phyloP scores from a whole-genome alignment of 768 basidiomycete species.

The Piloderma croceum region DNA sequence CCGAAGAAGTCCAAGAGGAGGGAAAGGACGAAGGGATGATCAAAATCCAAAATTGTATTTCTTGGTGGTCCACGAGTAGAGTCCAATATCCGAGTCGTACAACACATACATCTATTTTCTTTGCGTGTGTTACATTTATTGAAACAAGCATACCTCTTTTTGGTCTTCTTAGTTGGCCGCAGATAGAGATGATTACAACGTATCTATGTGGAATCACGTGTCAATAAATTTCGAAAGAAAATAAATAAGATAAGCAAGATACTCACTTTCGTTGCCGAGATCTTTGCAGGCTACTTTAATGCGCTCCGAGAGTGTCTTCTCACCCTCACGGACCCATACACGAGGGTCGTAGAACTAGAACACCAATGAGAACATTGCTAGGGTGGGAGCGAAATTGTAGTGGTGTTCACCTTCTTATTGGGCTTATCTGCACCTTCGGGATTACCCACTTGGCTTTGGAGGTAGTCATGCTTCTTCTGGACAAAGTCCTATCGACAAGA shows the following conservation, averaged over 20 bases:
- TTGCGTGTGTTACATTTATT: too few relatives aligned
- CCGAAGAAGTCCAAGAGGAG: too few relatives aligned
- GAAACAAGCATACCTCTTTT: too few relatives aligned
- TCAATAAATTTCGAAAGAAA: neutral
- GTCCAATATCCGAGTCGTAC: too few relatives aligned
- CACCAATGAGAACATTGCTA: conserved; percentile 2
- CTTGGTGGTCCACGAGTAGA: too few relatives aligned
- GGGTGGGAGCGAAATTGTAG: conserved; percentile 2
- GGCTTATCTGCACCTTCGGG: conserved; percentile 96
- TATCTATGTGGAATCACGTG: too few relatives aligned
- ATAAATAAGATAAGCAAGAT: neutral
- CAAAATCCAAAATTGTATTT: too few relatives aligned
- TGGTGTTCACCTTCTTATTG: conserved; percentile 83
- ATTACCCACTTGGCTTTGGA: conserved; percentile 90
- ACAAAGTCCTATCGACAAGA: conserved; percentile 65
- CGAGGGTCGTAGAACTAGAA: conserved; percentile 85
- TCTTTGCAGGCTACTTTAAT: conserved; percentile 93
- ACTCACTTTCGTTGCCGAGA: conserved; percentile 61
- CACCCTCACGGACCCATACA: conserved; percentile 98
- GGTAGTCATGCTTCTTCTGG: conserved; percentile 78
- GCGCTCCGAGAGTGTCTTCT: conserved; percentile 83
- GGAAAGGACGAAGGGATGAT: too few relatives aligned
- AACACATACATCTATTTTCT: too few relatives aligned
- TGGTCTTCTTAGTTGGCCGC: too few relatives aligned
- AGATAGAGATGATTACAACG: too few relatives aligned